These are phyloP conservation scores for Erythrophleum ivorense DNA, from an alignment of 331 rosid genomes.

Conservation along the genomic window DNA sequence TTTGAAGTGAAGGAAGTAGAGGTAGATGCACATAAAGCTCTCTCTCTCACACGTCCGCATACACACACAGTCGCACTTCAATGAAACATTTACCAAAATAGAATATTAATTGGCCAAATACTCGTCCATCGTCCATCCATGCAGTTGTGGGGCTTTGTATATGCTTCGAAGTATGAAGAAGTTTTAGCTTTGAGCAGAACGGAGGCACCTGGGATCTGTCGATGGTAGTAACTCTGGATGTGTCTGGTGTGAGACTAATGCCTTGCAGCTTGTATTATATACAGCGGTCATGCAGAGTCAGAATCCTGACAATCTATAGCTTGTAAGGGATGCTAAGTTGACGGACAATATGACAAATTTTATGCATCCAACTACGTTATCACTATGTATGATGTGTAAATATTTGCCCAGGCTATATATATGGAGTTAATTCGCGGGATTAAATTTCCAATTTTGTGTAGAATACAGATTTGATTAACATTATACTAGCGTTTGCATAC, in stretches of 20 bases:
- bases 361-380: slow-evolving; percentile 14
- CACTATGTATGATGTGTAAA: slow-evolving; percentile 42
- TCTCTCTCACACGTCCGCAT: neutral
- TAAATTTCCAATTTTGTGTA: slow-evolving; percentile 23
- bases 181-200: slow-evolving; percentile 67
- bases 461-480: slow-evolving; percentile 5
- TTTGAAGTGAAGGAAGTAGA: slow-evolving; percentile 92
- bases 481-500: neutral
- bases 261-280: slow-evolving; percentile 37
- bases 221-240: slow-evolving; percentile 57
- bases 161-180: slow-evolving; percentile 81
- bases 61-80: neutral
- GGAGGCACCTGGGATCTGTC: slow-evolving; percentile 84
- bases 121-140: slow-evolving; percentile 33
- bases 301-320: slow-evolving; percentile 15
- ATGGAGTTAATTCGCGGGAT: slow-evolving; percentile 6
- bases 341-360: slow-evolving; percentile 29
- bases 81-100: slow-evolving; percentile 8
- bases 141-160: slow-evolving; percentile 97
- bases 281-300: slow-evolving; percentile 24
- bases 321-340: slow-evolving; percentile 30
- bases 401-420: slow-evolving; percentile 43
- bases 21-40: slow-evolving; percentile 69
- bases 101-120: slow-evolving; percentile 11
- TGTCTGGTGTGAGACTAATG: slow-evolving; percentile 1